These are phyloP conservation scores for Plasmodium gallinaceum DNA, from an alignment of 169 alveolate species.

Conservation along the genomic window DNA sequence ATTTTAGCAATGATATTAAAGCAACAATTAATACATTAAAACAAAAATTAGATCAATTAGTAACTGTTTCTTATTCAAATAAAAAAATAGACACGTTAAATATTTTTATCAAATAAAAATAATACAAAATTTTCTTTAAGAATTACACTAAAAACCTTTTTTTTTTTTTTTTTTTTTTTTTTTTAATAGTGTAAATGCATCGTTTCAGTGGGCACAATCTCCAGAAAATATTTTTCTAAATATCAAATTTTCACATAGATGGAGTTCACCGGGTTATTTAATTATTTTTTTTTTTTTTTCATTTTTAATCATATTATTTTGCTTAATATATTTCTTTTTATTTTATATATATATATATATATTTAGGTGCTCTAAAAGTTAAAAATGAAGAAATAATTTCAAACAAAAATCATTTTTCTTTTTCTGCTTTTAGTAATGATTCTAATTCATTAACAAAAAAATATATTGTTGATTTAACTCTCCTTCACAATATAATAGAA, in stretches of 20 bases:
- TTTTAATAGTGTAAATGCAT: conserved; percentile 90
- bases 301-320: background rate
- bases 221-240: conserved; percentile 90
- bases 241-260: conserved; percentile 95
- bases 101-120: background rate
- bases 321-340: too few relatives aligned
- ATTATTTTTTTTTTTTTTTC: background rate
- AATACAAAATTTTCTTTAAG: background rate
- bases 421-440: conserved; percentile 90
- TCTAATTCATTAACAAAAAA: conserved; percentile 86
- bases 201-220: conserved; percentile 98
- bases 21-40: conserved; percentile 31
- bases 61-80: conserved; percentile 60
- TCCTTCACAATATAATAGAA: conserved; percentile 84
- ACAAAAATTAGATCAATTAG: conserved; percentile 52
- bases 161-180: background rate
- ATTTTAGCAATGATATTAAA: conserved; percentile 57
- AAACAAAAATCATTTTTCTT: conserved; percentile 79
- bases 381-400: conserved; percentile 84
- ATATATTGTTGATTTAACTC: conserved; percentile 85
- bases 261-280: conserved; percentile 94
- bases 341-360: background rate
- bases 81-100: conserved; percentile 72
- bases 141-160: too few relatives aligned
- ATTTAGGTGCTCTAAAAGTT: conserved; percentile 89